Evolutionary conservation across 2,329 filamentous ascomycete genomes (phyloP).

Genomic region (Penicillium sp.): DNA sequence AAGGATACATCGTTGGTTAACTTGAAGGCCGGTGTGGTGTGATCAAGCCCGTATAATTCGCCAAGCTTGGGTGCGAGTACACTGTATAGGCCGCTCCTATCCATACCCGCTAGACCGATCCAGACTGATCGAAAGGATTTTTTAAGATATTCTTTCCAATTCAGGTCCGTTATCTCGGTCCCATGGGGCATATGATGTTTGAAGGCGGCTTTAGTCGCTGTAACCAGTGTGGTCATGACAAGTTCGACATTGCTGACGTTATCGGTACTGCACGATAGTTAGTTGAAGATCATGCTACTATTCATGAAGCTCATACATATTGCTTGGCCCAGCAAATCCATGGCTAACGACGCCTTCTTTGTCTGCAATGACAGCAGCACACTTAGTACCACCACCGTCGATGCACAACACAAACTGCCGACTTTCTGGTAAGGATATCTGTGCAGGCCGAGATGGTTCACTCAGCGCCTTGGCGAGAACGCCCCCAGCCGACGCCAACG

Average conservation of each 20-base stretch:
- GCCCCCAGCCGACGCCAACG: constrained; percentile 24
- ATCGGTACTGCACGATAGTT: constrained; percentile 18
- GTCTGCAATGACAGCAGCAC: constrained; percentile 39
- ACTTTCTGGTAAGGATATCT: background rate
- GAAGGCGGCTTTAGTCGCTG: constrained; percentile 19
- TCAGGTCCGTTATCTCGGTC: background rate
- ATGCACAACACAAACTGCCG: constrained; percentile 36
- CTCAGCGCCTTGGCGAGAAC: constrained; percentile 26
- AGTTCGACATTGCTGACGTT: constrained; percentile 16
- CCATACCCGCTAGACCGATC: constrained; percentile 45
- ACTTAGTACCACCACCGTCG: constrained; percentile 47
- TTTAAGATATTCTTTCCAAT: constrained; percentile 5
- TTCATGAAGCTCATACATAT: constrained; percentile 33
- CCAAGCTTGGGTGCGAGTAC: constrained; percentile 29
- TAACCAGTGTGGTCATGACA: constrained; percentile 29
- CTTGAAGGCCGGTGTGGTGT: constrained; percentile 20
- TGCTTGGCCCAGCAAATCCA: constrained; percentile 41
- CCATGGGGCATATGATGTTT: constrained; percentile 1
- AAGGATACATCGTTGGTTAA: constrained; percentile 46
- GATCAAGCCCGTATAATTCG: constrained; percentile 28
- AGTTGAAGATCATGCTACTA: background rate
- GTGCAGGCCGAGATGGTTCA: constrained; percentile 1
- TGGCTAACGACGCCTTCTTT: constrained; percentile 23
- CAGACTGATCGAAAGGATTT: constrained; percentile 34
- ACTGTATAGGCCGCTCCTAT: constrained; percentile 33